A percentile compares a stretch with the other conserved stretches of the same genome.
Conservation (phyloP, 345 rosid genomes). For the Sapria himalayana region DNA sequence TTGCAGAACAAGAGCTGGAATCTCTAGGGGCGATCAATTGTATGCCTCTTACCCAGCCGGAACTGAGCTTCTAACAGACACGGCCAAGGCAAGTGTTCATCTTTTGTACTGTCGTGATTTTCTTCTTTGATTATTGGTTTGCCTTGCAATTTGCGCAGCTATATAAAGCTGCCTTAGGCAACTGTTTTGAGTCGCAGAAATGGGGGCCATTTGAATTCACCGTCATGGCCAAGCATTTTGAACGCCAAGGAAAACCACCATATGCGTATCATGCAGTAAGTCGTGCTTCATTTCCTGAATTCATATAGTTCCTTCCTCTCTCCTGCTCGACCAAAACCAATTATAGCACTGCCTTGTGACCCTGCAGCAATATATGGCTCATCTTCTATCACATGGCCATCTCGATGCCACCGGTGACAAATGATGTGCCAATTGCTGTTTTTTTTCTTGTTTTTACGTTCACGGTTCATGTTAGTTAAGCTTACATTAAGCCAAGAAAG, state of each 20-base stretch:
- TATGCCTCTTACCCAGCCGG: constrained; percentile 88
- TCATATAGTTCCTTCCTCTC: not conserved
- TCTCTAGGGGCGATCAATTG: constrained; percentile 71
- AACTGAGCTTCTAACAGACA: constrained; percentile 69
- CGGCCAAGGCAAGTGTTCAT: constrained; percentile 30
- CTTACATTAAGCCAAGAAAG: no score
- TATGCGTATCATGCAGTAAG: constrained; percentile 82
- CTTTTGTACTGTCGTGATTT: not conserved
- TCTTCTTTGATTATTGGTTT: constrained; percentile 2
- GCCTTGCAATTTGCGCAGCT: constrained; percentile 17
- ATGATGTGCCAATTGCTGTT: not conserved
- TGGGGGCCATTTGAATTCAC: constrained; percentile 75
- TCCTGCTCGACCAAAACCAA: not conserved
- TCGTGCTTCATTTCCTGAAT: not conserved
- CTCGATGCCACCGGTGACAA: constrained; percentile 59
- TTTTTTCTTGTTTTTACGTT: no score
- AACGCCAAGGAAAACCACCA: constrained; percentile 81
- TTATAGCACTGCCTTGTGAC: constrained; percentile 5
- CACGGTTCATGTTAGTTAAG: no score
- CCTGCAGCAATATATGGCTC: constrained; percentile 81
- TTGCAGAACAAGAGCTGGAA: constrained; percentile 76
- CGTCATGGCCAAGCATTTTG: constrained; percentile 78
- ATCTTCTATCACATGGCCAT: constrained; percentile 72
- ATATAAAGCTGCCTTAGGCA: constrained; percentile 77
- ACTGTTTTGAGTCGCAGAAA: constrained; percentile 64